Evolutionary conservation across 2,329 filamentous ascomycete species (phyloP).

Genomic region (Dactylellina parvicollis): DNA sequence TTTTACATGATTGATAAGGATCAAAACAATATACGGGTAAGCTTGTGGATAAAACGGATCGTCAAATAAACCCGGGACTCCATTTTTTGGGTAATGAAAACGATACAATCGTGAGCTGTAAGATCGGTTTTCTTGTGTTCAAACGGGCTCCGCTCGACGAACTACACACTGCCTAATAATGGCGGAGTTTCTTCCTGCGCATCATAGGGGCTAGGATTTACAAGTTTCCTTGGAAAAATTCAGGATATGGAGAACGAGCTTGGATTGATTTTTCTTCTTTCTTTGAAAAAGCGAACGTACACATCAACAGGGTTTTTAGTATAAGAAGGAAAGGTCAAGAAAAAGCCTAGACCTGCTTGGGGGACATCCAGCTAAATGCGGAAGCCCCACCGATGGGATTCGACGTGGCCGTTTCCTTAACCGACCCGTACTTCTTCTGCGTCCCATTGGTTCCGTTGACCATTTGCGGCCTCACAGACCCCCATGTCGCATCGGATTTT

Average conservation of each 20-base stretch:
- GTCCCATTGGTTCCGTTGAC: conserved; percentile 34
- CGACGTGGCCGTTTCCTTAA: conserved; percentile 58
- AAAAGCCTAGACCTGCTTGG: conserved; percentile 33
- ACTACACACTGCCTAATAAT: too few relatives aligned
- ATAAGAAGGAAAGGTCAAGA: background rate
- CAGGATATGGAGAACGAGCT: background rate
- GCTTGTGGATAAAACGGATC: too few relatives aligned
- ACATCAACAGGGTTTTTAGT: background rate
- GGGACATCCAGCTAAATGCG: conserved; percentile 90
- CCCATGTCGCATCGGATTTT: conserved; percentile 51
- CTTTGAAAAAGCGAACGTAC: background rate
- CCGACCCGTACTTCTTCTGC: conserved; percentile 51
- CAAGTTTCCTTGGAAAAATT: conserved; percentile 7
- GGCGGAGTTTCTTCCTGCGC: too few relatives aligned
- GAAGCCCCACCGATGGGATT: conserved; percentile 91
- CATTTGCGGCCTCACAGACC: conserved; percentile 25
- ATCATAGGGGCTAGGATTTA: too few relatives aligned
- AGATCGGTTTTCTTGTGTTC: too few relatives aligned
- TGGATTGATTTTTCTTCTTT: background rate
- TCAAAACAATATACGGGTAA: too few relatives aligned
- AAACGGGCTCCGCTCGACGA: too few relatives aligned
- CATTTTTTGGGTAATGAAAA: background rate
- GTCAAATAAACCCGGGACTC: background rate
- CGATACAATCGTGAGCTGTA: background rate
- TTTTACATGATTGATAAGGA: too few relatives aligned